Evolutionary conservation across 1,284 basidiomycete species (phyloP), one percentile per base, ranked within the genome.

Genomic region (Marasmius sp.): DNA sequence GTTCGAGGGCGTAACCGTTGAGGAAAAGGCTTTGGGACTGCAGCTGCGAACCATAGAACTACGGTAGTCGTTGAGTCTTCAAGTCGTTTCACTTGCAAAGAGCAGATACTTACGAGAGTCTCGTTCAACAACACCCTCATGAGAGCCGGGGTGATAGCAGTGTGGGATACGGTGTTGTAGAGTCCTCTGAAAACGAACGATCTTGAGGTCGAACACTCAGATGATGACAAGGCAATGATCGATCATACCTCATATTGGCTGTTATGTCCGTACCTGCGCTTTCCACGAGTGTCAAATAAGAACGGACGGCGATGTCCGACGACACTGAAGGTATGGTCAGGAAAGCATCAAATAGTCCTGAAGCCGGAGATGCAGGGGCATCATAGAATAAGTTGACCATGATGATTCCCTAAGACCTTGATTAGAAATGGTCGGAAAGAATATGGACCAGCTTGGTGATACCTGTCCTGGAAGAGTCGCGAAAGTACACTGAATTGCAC

Each of bases 1-100:
- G 74, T 57, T 81, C 77, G 56, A 79, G 70, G 45, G 70, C 74
- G 64, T 80, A 81, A 14, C 75, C 76, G 62, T 69, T 61, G 58
- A 68, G 67, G 12, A 57, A 48, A 16, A 50, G 48, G 48, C 48
- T 20, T 12, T 20, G 12, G 14, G 48, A 50, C 20, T 50, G 14
- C 20, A 50, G 27, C 27, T 20, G 12, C 20, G 60, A 60, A 1
- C 58, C 56, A 11, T 64, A 47, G n/a, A 63, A 43, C 34, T 20
- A 45, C 8, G 18, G 18, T n/a, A 14, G 22, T 1, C 63, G 50
- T 12, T 59, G 37, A 27, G 49, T 20, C 9, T 67, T 64, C 60
- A 64, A 66, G 56, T 43, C 62, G 66, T 5, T 27, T 27, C 27
- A 27, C 27, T 69, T 7, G 34, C n/a, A 27, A 11, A 12, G 20